phyloP scores from a whole-genome alignment of 2,329 filamentous ascomycete genomes.

The Fusarium sp. region DNA sequence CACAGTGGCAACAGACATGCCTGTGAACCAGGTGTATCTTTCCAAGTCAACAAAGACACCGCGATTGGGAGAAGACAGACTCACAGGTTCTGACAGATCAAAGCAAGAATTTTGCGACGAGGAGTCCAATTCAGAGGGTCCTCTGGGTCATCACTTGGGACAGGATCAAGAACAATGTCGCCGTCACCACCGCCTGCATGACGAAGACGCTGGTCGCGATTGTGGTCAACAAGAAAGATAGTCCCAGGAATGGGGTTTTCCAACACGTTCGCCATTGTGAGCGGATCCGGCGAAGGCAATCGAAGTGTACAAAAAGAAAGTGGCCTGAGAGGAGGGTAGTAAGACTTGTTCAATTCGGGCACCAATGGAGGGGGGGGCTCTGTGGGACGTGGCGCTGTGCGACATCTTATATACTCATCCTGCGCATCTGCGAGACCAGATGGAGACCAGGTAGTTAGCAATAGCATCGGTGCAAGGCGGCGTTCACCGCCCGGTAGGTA shows the following conservation, averaged over 20 bases:
- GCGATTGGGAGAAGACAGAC: not conserved
- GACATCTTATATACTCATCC: conserved; percentile 2
- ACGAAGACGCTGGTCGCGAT: conserved; percentile 45
- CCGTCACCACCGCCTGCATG: conserved; percentile 44
- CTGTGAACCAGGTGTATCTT: conserved; percentile 52
- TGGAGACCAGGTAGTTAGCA: not conserved
- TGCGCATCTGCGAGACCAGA: not conserved
- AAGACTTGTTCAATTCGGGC: not conserved
- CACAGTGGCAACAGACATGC: conserved; percentile 52
- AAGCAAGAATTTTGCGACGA: conserved; percentile 38
- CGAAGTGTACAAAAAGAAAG: not conserved
- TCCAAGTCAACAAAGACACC: not conserved
- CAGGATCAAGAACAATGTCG: conserved; percentile 61
- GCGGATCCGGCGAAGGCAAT: not conserved
- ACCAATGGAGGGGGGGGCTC: not conserved
- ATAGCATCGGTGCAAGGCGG: not conserved
- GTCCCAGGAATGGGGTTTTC: conserved; percentile 48
- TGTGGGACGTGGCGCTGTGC: not conserved
- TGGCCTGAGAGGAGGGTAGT: not conserved
- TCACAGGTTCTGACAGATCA: conserved; percentile 46
- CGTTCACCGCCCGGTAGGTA: too few relatives aligned
- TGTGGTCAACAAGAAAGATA: conserved; percentile 52
- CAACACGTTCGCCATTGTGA: not conserved
- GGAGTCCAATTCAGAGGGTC: conserved; percentile 62
- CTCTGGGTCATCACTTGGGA: conserved; percentile 59